Conservation (phyloP, 768 basidiomycete species). For the Termitomyces sp. region DNA sequence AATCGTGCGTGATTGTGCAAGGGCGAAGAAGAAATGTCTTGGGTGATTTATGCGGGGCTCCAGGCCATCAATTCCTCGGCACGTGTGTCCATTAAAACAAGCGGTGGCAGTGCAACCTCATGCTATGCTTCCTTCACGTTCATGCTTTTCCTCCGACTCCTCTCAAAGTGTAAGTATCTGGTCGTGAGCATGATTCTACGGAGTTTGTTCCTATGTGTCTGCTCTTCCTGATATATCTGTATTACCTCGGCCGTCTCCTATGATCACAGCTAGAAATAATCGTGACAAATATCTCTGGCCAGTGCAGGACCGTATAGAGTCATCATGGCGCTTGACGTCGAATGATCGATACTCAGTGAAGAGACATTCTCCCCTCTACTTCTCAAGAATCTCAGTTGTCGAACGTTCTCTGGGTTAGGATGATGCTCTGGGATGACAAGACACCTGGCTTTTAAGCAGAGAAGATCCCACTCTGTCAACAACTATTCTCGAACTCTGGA, state of each 20-base stretch:
- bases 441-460: neutral
- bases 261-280: neutral
- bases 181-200: neutral
- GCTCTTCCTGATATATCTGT: neutral
- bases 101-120: neutral
- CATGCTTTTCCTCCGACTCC: too few relatives aligned
- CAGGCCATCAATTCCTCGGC: neutral
- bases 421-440: neutral
- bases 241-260: neutral
- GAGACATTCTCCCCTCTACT: neutral
- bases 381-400: neutral
- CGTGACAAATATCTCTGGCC: neutral
- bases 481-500: neutral
- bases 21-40: neutral
- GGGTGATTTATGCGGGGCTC: neutral
- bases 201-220: neutral
- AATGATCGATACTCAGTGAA: neutral
- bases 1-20: neutral
- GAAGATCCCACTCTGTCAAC: neutral
- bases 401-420: neutral
- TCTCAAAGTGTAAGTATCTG: neutral
- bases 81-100: neutral
- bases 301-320: neutral
- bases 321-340: neutral
- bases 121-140: too few relatives aligned